phyloP scores from a whole-genome alignment of 805 yeast species.

The Candida nonsorbophila region DNA sequence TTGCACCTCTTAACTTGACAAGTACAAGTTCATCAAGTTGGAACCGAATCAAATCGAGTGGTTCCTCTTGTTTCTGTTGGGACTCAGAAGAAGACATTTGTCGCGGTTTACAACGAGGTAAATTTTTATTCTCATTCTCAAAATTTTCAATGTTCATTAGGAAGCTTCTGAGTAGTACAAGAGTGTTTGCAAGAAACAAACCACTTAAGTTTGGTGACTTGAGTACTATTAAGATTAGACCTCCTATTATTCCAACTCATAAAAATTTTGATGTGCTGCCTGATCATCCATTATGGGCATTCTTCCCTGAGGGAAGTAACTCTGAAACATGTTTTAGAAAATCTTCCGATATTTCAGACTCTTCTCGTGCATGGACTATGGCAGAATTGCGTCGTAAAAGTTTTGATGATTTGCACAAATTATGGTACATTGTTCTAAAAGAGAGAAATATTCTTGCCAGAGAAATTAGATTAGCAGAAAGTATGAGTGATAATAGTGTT shows the following conservation, averaged over 20 bases:
- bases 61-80: constrained; percentile 49
- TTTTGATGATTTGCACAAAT: constrained; percentile 83
- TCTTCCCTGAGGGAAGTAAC: constrained; percentile 54
- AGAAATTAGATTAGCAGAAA: constrained; percentile 58
- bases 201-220: constrained; percentile 13
- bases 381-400: constrained; percentile 87
- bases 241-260: constrained; percentile 83
- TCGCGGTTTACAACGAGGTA: not conserved
- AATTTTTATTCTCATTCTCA: too few species aligned
- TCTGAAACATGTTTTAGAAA: constrained; percentile 53
- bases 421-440: constrained; percentile 84
- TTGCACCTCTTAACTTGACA: constrained; percentile 88
- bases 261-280: constrained; percentile 67
- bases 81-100: constrained; percentile 29
- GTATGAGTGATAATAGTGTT: constrained; percentile 17
- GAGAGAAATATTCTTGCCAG: constrained; percentile 78
- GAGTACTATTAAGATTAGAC: constrained; percentile 51
- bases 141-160: constrained; percentile 7
- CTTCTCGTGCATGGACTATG: constrained; percentile 78
- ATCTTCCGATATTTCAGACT: constrained; percentile 43
- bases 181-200: constrained; percentile 35
- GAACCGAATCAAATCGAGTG: constrained; percentile 83
- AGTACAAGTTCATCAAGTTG: constrained; percentile 82
- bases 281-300: constrained; percentile 94
- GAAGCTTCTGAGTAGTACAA: constrained; percentile 28